Evolutionary conservation across 2,329 filamentous ascomycete species (phyloP).

Genomic region (Aspergillus ustus): DNA sequence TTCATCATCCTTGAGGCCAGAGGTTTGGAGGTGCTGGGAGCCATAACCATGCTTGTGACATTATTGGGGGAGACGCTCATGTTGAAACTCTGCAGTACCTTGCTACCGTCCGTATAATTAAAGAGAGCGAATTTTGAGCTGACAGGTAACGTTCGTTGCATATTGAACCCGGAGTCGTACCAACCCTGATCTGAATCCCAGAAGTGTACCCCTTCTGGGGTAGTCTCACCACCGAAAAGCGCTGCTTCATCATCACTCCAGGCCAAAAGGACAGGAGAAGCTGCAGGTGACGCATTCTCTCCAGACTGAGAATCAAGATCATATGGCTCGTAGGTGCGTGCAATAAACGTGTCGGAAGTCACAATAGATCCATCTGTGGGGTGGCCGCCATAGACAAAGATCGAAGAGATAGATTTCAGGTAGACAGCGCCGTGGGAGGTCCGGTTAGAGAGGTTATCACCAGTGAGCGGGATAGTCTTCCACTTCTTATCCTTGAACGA

Average conservation of each 20-base stretch:
- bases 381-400: slow-evolving; percentile 81
- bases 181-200: slow-evolving; percentile 70
- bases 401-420: slow-evolving; percentile 69
- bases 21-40: slow-evolving; percentile 12
- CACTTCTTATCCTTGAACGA: slow-evolving; percentile 62
- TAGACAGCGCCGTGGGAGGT: slow-evolving; percentile 77
- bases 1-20: slow-evolving; percentile 46
- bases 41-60: slow-evolving; percentile 70
- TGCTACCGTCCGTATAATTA: slow-evolving; percentile 75
- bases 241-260: slow-evolving; percentile 74
- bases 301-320: slow-evolving; percentile 63
- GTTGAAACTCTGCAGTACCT: slow-evolving; percentile 78
- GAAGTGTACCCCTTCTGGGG: slow-evolving; percentile 71
- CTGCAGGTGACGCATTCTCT: slow-evolving; percentile 62
- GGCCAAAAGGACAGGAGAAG: slow-evolving; percentile 71
- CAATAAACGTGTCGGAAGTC: slow-evolving; percentile 76
- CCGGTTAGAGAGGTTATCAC: slow-evolving; percentile 67
- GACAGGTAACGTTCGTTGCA: slow-evolving; percentile 65
- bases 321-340: slow-evolving; percentile 70
- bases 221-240: slow-evolving; percentile 72
- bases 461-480: slow-evolving; percentile 58
- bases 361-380: slow-evolving; percentile 61
- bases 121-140: slow-evolving; percentile 68
- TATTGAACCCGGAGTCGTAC: slow-evolving; percentile 67
- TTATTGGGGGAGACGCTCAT: slow-evolving; percentile 73